Base-by-base conservation (phyloP, 2,329 filamentous ascomycete genomes). In the Paecilomyces niveus region DNA sequence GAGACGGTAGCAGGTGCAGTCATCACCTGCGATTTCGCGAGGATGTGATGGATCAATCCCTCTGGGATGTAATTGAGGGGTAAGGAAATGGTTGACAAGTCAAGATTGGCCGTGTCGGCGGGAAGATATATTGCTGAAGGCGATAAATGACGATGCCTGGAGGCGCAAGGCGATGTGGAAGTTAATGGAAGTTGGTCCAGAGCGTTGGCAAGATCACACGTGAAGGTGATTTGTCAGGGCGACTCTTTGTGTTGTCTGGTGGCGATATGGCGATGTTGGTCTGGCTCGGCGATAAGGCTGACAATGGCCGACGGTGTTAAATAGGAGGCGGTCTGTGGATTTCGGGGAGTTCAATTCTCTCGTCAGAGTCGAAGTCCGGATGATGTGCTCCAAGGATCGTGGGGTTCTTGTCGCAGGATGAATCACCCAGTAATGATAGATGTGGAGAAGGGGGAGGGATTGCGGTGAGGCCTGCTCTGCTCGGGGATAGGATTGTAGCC, bases 181-280 rank as follows among this genome's bases (percentile, higher is more conserved):
- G 63, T 66, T 60, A 67, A 68, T 68, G 61, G 67, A 68, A 68
- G 56, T 56, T 55, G 57, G n/a, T 53, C 53, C 33, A 53, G 54
- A 54, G 54, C 54, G 54, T 56, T 59, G 54, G 55, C 56, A 59
- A 54, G 22, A 22, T 49, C 55, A 35, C 54, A 60, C 54, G 59
- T 55, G 60, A 57, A 60, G 61, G 52, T 66, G 63, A 66, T 66
- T 66, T 66, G 64, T 66, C 64, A 66, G 60, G 51, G 45, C 33
- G n/a, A 21, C 13, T 29, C 32, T 50, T 60, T 58, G 57, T 45
- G 29, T 58, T 60, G 24, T 56, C 29, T 45, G 57, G 59, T 60
- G 59, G 59, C 59, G 55, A 60, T 54, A 56, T 15, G 57, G 54
- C 53, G 50, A 39, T 39, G 21, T 50, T 53, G 61, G 57, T 62